These are phyloP conservation scores for Pythium volutum DNA, from an alignment of 352 stramenopile species.

Conservation along the genomic window DNA sequence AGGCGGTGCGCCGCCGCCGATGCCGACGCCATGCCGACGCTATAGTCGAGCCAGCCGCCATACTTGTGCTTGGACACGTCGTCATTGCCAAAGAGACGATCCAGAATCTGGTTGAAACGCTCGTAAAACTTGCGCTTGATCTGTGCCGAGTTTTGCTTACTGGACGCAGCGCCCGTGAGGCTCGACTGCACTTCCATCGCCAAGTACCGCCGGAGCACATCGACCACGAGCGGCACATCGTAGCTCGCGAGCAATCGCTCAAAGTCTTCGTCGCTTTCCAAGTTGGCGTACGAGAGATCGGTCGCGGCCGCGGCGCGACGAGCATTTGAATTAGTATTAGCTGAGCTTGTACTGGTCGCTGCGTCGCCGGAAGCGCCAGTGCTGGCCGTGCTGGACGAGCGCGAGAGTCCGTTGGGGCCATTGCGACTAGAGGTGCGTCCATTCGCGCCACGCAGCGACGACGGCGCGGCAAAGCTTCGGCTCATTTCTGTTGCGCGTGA, in stretches of 20 bases:
- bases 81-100: conserved; percentile 75
- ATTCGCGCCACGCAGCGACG: conserved; percentile 16
- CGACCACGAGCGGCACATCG: conserved; percentile 51
- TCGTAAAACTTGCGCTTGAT: conserved; percentile 83
- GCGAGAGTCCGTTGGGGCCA: conserved; percentile 3
- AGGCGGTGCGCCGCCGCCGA: conserved; percentile 28
- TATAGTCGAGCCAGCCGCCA: conserved; percentile 84
- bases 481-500: too few species aligned
- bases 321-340: too few species aligned
- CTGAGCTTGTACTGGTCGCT: background rate
- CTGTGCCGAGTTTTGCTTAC: conserved; percentile 76
- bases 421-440: background rate
- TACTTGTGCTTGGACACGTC: conserved; percentile 74
- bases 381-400: conserved; percentile 14
- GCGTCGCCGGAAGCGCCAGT: conserved; percentile 10
- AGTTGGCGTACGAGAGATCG: conserved; percentile 21
- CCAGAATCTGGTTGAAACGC: conserved; percentile 82
- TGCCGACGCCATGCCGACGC: conserved; percentile 33
- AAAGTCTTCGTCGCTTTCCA: conserved; percentile 77
- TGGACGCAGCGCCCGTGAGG: conserved; percentile 36
- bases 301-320: conserved; percentile 7
- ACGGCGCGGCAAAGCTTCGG: conserved; percentile 25
- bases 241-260: conserved; percentile 59
- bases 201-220: conserved; percentile 67
- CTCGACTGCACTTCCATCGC: conserved; percentile 69